These are phyloP conservation scores for Cicer judaicum DNA, from an alignment of 306 rosid species.

Conservation along the genomic window DNA sequence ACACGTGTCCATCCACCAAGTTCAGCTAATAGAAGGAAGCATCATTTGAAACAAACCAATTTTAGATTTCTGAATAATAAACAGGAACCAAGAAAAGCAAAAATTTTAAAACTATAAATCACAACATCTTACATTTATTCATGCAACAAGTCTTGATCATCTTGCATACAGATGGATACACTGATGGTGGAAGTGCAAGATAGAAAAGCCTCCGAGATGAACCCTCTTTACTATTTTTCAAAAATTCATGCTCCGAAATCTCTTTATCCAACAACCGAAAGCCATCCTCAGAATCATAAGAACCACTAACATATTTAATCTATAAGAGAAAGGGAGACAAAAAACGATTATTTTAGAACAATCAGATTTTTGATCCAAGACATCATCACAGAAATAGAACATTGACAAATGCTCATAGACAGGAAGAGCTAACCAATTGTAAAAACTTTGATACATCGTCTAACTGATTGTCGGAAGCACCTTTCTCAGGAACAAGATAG, in stretches of 20 bases:
- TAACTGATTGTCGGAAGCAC: slow-evolving; percentile 55
- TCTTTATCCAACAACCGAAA: slow-evolving; percentile 79
- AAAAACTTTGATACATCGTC: slow-evolving; percentile 65
- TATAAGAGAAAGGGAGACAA: slow-evolving; percentile 40
- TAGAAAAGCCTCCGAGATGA: slow-evolving; percentile 89
- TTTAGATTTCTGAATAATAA: slow-evolving; percentile 10
- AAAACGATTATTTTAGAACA: slow-evolving; percentile 15
- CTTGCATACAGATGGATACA: slow-evolving; percentile 92
- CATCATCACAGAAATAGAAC: not conserved
- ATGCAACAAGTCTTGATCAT: slow-evolving; percentile 83
- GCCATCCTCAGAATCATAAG: slow-evolving; percentile 84
- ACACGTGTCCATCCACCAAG: slow-evolving; percentile 97
- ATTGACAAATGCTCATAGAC: slow-evolving; percentile 27
- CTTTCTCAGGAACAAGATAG: slow-evolving; percentile 70
- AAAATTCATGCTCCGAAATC: slow-evolving; percentile 71
- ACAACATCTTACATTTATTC: slow-evolving; percentile 77
- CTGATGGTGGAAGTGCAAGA: slow-evolving; percentile 98
- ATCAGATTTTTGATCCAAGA: slow-evolving; percentile 16
- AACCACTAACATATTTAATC: slow-evolving; percentile 90
- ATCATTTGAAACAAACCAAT: slow-evolving; percentile 38
- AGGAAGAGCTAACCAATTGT: slow-evolving; percentile 70
- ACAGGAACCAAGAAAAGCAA: slow-evolving; percentile 2
- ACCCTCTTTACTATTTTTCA: slow-evolving; percentile 64
- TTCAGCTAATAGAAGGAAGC: slow-evolving; percentile 61
- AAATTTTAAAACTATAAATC: slow-evolving; percentile 30